Base-by-base conservation (phyloP, 2,329 filamentous ascomycete genomes). In the Coniochaeta ligniaria region DNA sequence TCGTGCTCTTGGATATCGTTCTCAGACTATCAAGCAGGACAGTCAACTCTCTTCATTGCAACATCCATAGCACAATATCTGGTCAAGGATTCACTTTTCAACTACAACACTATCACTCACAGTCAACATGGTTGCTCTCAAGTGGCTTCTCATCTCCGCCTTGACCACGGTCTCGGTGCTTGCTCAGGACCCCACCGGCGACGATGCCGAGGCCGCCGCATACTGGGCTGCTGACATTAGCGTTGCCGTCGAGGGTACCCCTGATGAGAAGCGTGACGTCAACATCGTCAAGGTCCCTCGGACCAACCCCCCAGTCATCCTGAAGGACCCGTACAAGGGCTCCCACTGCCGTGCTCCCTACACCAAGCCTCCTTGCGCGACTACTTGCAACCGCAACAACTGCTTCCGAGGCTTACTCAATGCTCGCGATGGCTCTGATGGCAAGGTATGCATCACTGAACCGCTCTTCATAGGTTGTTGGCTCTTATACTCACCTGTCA, bases 301-400 rank as follows among this genome's bases (percentile, higher is more conserved):
- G 22, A 59, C 38, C 57, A 24, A 41, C 35, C 22, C 41, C 38
- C 33, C 33, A 1, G 38, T 16, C 20, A 14, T 16, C 38, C 16
- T 57, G 52, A 28, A 22, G 35, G 60, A 62, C 41, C 61, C 61
- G 20, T 62, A 62, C 56, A 38, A 41, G 45, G 38, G 50, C 47
- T 50, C 31, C 28, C 26, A 47, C 20, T 62, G 61, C 50, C 36
- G n/a, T 4, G 47, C 38, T 12, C 59, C 57, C 6, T 54, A 58
- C 47, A 47, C 57, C 28, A 20, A 57, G 8, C 59, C 59, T 12
- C 61, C 61, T 17, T 59, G 43, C 33, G 33, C 38, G 47, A 52
- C 38, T 28, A 59, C 31, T 35, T 62, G 61, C 61, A 56, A 62
- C 56, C 56, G 61, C 59, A 62, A 62, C 59, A 60, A 59, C 47